Evolutionary conservation across 78 protist genomes (phyloP).

Genomic region (slime mould (Dictyostelium discoideum)): dicty_2.7 NC_007089.4:5501501-5502000

Average conservation of each 20-base stretch:
- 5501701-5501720: conserved; percentile 19
- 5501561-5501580: background rate
- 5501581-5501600: conserved; percentile 20
- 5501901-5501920: background rate
- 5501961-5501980: background rate
- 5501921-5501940: conserved; percentile 86
- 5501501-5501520: conserved; percentile 36
- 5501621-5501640: conserved; percentile 34
- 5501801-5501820: conserved; percentile 92
- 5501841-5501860: conserved; percentile 52
- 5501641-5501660: background rate
- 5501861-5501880: conserved; percentile 11
- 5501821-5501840: background rate
- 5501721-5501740: conserved; percentile 30
- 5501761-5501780: conserved; percentile 85
- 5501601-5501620: conserved; percentile 23
- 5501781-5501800: conserved; percentile 92
- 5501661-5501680: conserved; percentile 12
- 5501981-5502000: conserved; percentile 32
- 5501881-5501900: conserved; percentile 10
- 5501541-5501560: background rate
- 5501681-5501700: conserved; percentile 10
- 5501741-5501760: conserved; percentile 90
- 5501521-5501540: conserved; percentile 11
- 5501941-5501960: conserved; percentile 31